A percentile compares a stretch with the other conserved stretches of the same genome.
phyloP scores from a whole-genome alignment of 495 filamentous ascomycete species.

The Xylaria cubensis region DNA sequence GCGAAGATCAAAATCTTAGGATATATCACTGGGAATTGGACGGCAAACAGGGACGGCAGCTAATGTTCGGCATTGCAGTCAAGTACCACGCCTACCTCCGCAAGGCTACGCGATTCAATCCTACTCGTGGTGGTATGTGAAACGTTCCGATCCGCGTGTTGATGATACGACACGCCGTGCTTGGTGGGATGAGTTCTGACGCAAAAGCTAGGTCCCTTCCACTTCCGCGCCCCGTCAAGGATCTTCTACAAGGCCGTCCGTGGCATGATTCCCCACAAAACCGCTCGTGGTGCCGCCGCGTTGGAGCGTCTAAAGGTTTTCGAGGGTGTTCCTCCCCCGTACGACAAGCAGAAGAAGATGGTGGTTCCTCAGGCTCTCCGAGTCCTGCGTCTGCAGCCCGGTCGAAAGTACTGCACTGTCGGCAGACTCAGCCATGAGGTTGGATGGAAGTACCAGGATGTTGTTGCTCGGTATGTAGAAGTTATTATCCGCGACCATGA shows the following conservation, averaged over 20 bases:
- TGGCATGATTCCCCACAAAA: conserved; percentile 99
- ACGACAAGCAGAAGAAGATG: conserved; percentile 99
- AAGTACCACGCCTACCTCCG: conserved; percentile 99
- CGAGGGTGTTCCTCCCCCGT: conserved; percentile 98
- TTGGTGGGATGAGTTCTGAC: conserved; percentile 46
- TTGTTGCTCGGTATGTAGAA: conserved; percentile 86
- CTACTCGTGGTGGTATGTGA: conserved; percentile 88
- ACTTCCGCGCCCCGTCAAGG: conserved; percentile 97
- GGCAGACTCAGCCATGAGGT: conserved; percentile 97
- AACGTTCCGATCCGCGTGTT: conserved; percentile 25
- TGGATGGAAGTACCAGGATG: conserved; percentile 99
- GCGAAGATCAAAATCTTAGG: conserved; percentile 20
- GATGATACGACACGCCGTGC: conserved; percentile 20
- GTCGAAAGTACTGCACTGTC: conserved; percentile 99
- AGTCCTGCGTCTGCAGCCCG: conserved; percentile 92
- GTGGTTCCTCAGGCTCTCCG: conserved; percentile 98
- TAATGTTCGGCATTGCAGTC: conserved; percentile 66
- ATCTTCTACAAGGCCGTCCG: conserved; percentile 99
- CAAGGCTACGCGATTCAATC: conserved; percentile 99
- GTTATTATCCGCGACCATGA: not conserved
- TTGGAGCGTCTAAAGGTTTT: conserved; percentile 99
- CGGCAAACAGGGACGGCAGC: conserved; percentile 25
- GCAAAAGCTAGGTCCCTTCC: conserved; percentile 80
- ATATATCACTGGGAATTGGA: conserved; percentile 1
- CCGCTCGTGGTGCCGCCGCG: conserved; percentile 92